Evolutionary conservation across 2,329 filamentous ascomycete genomes (phyloP), one percentile per base, ranked within the genome.

Genomic region (Pseudocercospora eumusae): DNA sequence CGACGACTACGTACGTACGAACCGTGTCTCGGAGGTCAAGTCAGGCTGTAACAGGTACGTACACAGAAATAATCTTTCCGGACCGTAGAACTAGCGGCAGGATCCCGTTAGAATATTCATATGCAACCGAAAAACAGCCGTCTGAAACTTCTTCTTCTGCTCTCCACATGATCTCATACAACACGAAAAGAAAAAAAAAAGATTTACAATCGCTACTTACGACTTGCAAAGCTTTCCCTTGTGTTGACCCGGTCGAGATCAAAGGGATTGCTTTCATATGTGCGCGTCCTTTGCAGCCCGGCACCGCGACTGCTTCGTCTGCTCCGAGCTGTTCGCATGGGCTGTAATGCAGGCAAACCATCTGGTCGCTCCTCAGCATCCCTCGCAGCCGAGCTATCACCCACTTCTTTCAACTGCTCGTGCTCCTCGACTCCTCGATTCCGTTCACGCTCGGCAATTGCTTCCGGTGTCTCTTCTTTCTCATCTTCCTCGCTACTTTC

Each of bases 181-280:
- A n/a, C n/a, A n/a, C 42, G 20, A 45, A 33, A 33, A 33, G 31
- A 33, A n/a, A n/a, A n/a, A n/a, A n/a, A n/a, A n/a, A 11, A 9
- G 13, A 6, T 9, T n/a, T 27, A n/a, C 25, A n/a, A 31, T 11
- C 5, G 11, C 49, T 53, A 53, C 11, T 28, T 53, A 5, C 25
- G 49, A 31, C 49, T 44, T 62, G 60, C 66, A 65, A 82, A 82
- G 61, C 76, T 79, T 58, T 82, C 79, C 60, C 76, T 70, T 27
- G 80, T 82, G 62, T 82, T 75, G 13, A 81, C 76, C 1, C 79
- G 76, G 64, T 82, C 80, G 44, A 82, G 76, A 58, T 81, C 79
- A 64, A 78, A 82, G 4, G 80, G 80, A 64, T 77, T 81, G 40
- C 58, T 62, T n/a, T 78, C 75, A 25, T 56, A 56, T 18, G 54